A percentile compares a stretch with the other conserved stretches of the same genome.
Conservation (phyloP, 2,329 filamentous ascomycete genomes). For the Penicillium italicum region DNA sequence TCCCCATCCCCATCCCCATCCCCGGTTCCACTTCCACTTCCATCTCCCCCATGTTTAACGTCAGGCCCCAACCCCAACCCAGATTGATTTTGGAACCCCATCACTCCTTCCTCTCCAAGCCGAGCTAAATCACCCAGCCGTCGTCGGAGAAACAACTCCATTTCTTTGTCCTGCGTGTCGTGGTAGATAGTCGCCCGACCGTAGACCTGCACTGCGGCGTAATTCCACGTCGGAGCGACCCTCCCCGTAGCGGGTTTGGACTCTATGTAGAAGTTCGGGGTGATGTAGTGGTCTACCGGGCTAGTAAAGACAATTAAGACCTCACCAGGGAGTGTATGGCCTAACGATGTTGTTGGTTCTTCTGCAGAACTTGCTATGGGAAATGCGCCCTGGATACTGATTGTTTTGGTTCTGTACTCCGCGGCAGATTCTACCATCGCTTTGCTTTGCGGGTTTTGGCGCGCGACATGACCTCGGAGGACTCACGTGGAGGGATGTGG, state of each 20-base stretch:
- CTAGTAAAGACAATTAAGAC: slow-evolving; percentile 22
- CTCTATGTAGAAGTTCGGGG: slow-evolving; percentile 62
- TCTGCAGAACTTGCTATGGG: background rate
- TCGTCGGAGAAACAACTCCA: slow-evolving; percentile 9
- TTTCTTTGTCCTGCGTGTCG: background rate
- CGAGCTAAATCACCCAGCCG: slow-evolving; percentile 16
- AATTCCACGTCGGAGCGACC: slow-evolving; percentile 70
- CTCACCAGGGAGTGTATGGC: slow-evolving; percentile 5
- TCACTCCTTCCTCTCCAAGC: slow-evolving; percentile 16
- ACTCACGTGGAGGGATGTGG: background rate
- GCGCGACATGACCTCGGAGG: slow-evolving; percentile 20
- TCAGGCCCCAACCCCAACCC: background rate
- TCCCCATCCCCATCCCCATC: background rate
- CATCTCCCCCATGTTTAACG: background rate
- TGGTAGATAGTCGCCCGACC: slow-evolving; percentile 15
- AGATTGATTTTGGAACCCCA: slow-evolving; percentile 9
- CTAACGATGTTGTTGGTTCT: background rate
- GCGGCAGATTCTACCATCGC: slow-evolving; percentile 16
- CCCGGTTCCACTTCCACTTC: background rate
- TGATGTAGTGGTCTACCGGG: slow-evolving; percentile 20
- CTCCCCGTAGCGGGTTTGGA: slow-evolving; percentile 64
- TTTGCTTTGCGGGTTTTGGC: slow-evolving; percentile 19
- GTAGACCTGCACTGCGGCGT: slow-evolving; percentile 51
- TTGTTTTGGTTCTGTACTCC: background rate
- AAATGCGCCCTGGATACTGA: background rate